Percentiles rank a stretch among this genome's conserved stretches.
Conservation (phyloP, 768 basidiomycete species). For the Solioccasus polychromus region DNA sequence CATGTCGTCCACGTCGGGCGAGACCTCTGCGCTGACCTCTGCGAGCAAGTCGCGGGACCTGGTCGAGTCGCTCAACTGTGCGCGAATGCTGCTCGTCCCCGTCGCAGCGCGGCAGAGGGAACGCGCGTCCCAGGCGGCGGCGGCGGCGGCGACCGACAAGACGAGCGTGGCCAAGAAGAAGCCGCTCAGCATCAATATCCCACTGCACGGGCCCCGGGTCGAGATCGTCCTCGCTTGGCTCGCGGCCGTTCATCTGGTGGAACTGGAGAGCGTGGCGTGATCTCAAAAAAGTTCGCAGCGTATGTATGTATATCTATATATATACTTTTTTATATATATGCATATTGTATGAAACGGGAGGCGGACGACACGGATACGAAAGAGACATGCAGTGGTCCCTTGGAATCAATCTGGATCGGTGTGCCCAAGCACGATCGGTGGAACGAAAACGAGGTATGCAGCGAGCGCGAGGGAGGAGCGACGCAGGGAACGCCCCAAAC, state of each 20-base stretch:
- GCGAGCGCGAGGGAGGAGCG: too few species aligned
- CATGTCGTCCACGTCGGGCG: slow-evolving; percentile 24
- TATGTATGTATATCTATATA: too few species aligned
- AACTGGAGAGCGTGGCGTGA: slow-evolving; percentile 49
- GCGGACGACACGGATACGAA: too few species aligned
- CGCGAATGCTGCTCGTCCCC: slow-evolving; percentile 71
- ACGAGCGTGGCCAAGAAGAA: slow-evolving; percentile 49
- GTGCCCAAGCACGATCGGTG: too few species aligned
- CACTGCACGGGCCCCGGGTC: slow-evolving; percentile 81
- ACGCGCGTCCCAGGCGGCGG: slow-evolving; percentile 46
- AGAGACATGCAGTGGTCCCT: too few species aligned
- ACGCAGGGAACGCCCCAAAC: too few species aligned
- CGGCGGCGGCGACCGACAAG: slow-evolving; percentile 31
- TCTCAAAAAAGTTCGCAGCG: too few species aligned
- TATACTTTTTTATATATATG: too few species aligned
- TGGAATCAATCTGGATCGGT: too few species aligned
- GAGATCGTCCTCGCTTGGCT: slow-evolving; percentile 86
- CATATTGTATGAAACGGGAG: too few species aligned
- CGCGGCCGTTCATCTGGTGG: slow-evolving; percentile 74
- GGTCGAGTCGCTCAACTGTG: slow-evolving; percentile 58
- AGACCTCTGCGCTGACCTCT: slow-evolving; percentile 22
- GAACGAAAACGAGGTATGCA: too few species aligned
- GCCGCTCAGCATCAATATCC: slow-evolving; percentile 70
- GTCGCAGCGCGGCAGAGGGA: slow-evolving; percentile 63
- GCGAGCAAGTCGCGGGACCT: slow-evolving; percentile 37